Percentiles rank a stretch among this genome's conserved stretches.
Conservation (phyloP, 495 filamentous ascomycete genomes). For the Penicillium cinerascens region DNA sequence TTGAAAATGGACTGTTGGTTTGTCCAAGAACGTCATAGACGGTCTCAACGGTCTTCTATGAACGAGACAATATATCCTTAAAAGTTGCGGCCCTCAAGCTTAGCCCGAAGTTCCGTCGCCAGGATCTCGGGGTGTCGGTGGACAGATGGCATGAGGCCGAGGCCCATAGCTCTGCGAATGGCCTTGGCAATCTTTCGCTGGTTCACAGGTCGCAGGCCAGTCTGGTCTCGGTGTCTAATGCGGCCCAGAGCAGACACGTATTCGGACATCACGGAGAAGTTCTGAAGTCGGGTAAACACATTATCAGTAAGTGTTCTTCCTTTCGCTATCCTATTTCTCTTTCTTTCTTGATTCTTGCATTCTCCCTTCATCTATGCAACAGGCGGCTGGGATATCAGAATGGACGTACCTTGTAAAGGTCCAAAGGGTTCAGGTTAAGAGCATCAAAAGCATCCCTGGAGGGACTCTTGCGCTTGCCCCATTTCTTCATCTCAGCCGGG, state of each 20-base stretch:
- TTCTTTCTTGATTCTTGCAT: too few species aligned
- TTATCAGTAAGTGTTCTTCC: slow-evolving; percentile 5
- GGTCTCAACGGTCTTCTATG: neutral
- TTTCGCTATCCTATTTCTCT: neutral
- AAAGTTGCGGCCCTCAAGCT: slow-evolving; percentile 21
- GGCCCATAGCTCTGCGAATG: slow-evolving; percentile 78
- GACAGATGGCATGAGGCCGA: slow-evolving; percentile 89
- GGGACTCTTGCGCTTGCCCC: slow-evolving; percentile 48
- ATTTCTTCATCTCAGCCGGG: slow-evolving; percentile 68
- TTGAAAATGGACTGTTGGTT: slow-evolving; percentile 4
- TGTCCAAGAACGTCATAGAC: slow-evolving; percentile 18
- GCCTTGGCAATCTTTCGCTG: slow-evolving; percentile 92
- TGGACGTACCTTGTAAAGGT: slow-evolving; percentile 72
- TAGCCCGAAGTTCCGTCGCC: slow-evolving; percentile 34
- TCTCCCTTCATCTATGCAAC: too few species aligned
- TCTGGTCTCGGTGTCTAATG: slow-evolving; percentile 69
- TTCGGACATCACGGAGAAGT: slow-evolving; percentile 89
- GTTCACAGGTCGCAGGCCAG: slow-evolving; percentile 82
- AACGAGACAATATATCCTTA: neutral
- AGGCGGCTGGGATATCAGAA: neutral
- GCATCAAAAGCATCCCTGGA: slow-evolving; percentile 71
- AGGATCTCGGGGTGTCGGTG: slow-evolving; percentile 91
- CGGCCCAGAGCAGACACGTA: slow-evolving; percentile 80
- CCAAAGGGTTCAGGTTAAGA: slow-evolving; percentile 74
- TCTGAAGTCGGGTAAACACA: slow-evolving; percentile 49